Evolutionary conservation across 108 stramenopile species (phyloP).

Genomic region (Heterococcus sp.): DNA sequence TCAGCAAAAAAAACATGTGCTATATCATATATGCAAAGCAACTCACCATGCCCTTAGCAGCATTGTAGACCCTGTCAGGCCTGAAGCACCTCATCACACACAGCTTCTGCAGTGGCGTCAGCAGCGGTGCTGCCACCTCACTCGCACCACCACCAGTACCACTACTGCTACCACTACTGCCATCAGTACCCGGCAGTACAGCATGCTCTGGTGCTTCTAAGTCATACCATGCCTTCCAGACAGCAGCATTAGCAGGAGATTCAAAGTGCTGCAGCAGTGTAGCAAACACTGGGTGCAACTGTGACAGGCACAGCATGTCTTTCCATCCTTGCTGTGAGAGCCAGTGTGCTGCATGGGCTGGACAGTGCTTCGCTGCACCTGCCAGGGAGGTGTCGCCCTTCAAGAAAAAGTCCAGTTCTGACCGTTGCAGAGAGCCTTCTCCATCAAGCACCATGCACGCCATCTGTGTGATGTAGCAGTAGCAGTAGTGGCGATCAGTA

Average conservation of each 20-base stretch:
- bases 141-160: background rate
- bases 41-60: constrained; percentile 62
- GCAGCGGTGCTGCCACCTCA: constrained; percentile 14
- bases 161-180: background rate
- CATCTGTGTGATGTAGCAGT: too few species aligned
- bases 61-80: constrained; percentile 69
- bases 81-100: constrained; percentile 61
- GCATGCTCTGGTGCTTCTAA: constrained; percentile 61
- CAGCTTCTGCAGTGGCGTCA: constrained; percentile 58
- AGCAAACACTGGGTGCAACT: constrained; percentile 5
- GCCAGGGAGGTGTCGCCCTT: constrained; percentile 67
- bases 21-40: too few species aligned
- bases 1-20: too few species aligned
- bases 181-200: constrained; percentile 44
- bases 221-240: constrained; percentile 69
- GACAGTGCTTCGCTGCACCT: constrained; percentile 24
- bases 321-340: constrained; percentile 63
- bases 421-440: constrained; percentile 52
- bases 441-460: constrained; percentile 65
- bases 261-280: constrained; percentile 47
- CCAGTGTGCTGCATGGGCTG: constrained; percentile 55
- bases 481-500: too few species aligned
- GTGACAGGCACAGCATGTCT: constrained; percentile 56
- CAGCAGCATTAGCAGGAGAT: background rate
- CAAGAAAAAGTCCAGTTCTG: constrained; percentile 66